Percentiles rank a stretch among this genome's conserved stretches.
phyloP scores from a whole-genome alignment of 768 basidiomycete species.

The Tricholoma sp. region DNA sequence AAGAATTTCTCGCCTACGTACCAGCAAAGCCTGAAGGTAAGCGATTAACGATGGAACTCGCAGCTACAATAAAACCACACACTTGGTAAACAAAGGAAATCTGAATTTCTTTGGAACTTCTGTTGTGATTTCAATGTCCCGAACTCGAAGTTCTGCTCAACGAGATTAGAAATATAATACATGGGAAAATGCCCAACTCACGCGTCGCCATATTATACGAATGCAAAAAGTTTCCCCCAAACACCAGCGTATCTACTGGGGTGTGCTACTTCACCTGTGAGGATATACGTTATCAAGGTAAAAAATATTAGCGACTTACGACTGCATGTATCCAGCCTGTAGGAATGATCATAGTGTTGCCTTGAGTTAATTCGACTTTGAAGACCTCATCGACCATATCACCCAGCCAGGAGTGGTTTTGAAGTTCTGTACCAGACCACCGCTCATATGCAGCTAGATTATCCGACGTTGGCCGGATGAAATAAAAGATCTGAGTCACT shows the following conservation, averaged over 20 bases:
- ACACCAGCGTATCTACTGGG: conserved; percentile 87
- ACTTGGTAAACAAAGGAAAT: conserved; percentile 80
- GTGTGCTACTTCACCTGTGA: conserved; percentile 59
- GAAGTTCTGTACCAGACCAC: conserved; percentile 91
- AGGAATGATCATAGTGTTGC: conserved; percentile 92
- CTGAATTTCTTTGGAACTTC: conserved; percentile 91
- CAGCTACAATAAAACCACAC: conserved; percentile 14
- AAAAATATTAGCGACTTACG: conserved; percentile 39
- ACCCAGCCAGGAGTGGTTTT: conserved; percentile 86
- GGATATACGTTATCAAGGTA: not conserved
- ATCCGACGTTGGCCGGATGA: conserved; percentile 81
- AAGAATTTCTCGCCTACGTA: conserved; percentile 82
- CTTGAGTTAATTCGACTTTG: conserved; percentile 69
- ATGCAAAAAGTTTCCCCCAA: conserved; percentile 97
- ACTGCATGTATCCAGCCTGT: conserved; percentile 99
- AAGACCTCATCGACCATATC: conserved; percentile 89
- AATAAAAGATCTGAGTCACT: conserved; percentile 75
- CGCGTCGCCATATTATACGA: conserved; percentile 86
- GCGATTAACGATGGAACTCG: not conserved
- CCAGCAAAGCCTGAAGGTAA: conserved; percentile 68
- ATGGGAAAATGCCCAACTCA: conserved; percentile 33
- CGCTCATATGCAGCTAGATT: conserved; percentile 89
- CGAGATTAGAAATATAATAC: not conserved
- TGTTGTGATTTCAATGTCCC: conserved; percentile 89
- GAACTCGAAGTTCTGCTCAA: conserved; percentile 70